Evolutionary conservation across 1,139 yeast genomes (phyloP), one percentile per base, ranked within the genome.

Genomic region (Pichia sp.): DNA sequence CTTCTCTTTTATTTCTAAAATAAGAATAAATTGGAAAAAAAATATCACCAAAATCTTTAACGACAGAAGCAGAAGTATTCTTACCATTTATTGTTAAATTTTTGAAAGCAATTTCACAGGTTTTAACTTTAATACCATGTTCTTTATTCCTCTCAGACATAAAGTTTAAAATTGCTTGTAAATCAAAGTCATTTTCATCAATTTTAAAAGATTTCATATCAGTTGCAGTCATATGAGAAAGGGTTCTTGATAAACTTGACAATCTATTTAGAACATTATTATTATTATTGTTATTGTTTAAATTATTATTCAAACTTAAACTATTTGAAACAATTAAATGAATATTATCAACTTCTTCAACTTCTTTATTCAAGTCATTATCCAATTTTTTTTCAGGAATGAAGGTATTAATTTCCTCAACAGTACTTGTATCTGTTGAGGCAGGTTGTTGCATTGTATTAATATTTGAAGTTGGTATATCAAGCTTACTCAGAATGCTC

Each of bases 31-130:
- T 10, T 12, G 42, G 29, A 36, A 64, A 62, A 25, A 76, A 51
- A 7, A 75, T 51, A 52, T 73, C 75, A 12, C 67, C 63, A 16
- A 71, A 71, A 12, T 80, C 76, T n/a, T 67, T 65, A 29, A 71
- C 71, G 48, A 70, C 68, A 5, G 76, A 61, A 32, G 73, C 68
- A 3, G 75, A 61, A 29, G 71, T 67, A 55, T 77, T 80, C 31
- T 64, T 60, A 48, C 82, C 83, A 41, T 59, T 60, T 8, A 76
- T 75, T 2, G 67, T 59, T n/a, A 76, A 63, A 49, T 73, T 66
- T 53, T 70, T 67, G 47, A 76, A 65, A 2, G 69, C 61, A 8
- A 78, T 68, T 49, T 81, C 81, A 8, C 76, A 63, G 23, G 64
- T 60, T 49, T 78, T 67, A 30, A 65, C 56, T 37, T 68, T 66